Evolutionary conservation across 768 basidiomycete species (phyloP), one percentile per base, ranked within the genome.

Genomic region (Brasilioporus rufonigricans): DNA sequence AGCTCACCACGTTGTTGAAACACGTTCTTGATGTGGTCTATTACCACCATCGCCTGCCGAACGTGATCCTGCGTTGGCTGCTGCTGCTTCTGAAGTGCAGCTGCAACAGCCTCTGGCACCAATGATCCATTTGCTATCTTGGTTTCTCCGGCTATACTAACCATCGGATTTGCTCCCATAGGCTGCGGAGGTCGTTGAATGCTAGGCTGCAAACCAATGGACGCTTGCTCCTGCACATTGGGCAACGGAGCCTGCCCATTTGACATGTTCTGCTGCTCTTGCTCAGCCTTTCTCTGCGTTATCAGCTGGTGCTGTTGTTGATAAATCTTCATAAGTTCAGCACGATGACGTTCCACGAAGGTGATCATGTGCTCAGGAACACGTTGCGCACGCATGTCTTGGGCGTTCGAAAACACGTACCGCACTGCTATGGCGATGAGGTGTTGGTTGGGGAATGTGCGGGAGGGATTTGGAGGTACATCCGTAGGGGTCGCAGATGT

Each of bases 271-370:
- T 62, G 66, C 39, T 60, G 60, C 32, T 65, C 62, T 41, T 68
- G 66, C 21, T 63, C 62, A 2, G 59, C 62, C 36, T 55, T 60
- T 48, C 56, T 58, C 56, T 64, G 67, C 14, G 59, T 49, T 5
- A 55, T 11, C 7, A 59, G 9, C n/a, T 63, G 62, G 2, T 44
- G 18, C 19, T 68, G 71, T 32, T 59, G 64, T 41, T 73, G 73
- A 33, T 61, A 67, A 33, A 61, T 31, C 48, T 56, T 70, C 52
- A 52, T 55, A 48, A 57, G 71, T 55, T 60, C 58, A 5, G 61
- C 1, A 38, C 87, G 81, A 60, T 86, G 65, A 4, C 60, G 59
- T 61, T 90, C 88, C 35, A 89, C 80, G 53, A 81, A 74, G 31
- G 69, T 55, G 44, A 91, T 84, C 51, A 82, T 67, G 44, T 73